Percentiles rank a stretch among this genome's conserved stretches.
phyloP scores from a whole-genome alignment of 306 rosid species.

The Cercis canadensis region DNA sequence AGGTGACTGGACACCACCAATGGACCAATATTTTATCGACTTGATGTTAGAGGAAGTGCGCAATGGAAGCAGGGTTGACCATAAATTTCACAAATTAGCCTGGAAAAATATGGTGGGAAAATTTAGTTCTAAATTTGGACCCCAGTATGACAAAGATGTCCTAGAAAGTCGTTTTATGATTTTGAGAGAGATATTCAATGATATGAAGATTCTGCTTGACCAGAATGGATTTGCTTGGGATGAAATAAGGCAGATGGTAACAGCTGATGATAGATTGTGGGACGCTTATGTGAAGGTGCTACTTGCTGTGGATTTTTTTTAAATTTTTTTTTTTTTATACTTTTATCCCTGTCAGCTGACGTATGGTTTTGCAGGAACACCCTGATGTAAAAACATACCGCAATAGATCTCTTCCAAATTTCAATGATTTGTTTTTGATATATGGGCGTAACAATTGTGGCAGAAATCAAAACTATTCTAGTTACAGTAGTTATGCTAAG shows the following conservation, averaged over 20 bases:
- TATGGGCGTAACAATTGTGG: constrained; percentile 41
- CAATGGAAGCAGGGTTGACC: constrained; percentile 48
- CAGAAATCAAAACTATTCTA: constrained; percentile 30
- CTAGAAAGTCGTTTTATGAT: constrained; percentile 49
- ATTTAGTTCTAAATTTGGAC: constrained; percentile 60
- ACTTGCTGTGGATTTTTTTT: constrained; percentile 13
- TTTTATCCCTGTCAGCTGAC: constrained; percentile 34
- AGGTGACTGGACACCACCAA: constrained; percentile 56
- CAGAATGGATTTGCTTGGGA: constrained; percentile 63
- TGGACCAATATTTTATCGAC: constrained; percentile 64
- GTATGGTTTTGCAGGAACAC: constrained; percentile 50
- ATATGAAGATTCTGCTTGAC: constrained; percentile 57
- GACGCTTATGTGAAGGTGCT: constrained; percentile 57
- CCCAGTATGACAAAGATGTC: constrained; percentile 47
- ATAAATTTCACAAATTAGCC: constrained; percentile 50
- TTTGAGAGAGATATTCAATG: constrained; percentile 54
- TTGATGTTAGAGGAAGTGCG: constrained; percentile 61
- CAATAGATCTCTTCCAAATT: constrained; percentile 58
- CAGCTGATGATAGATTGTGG: constrained; percentile 56
- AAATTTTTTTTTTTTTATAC: not conserved
- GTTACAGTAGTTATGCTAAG: constrained; percentile 33
- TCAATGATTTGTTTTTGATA: constrained; percentile 61
- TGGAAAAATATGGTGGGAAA: constrained; percentile 61
- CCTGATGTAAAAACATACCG: constrained; percentile 47
- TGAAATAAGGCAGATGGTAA: constrained; percentile 60